Conservation (phyloP, 352 stramenopile genomes). For the Peronospora tabacina region DNA sequence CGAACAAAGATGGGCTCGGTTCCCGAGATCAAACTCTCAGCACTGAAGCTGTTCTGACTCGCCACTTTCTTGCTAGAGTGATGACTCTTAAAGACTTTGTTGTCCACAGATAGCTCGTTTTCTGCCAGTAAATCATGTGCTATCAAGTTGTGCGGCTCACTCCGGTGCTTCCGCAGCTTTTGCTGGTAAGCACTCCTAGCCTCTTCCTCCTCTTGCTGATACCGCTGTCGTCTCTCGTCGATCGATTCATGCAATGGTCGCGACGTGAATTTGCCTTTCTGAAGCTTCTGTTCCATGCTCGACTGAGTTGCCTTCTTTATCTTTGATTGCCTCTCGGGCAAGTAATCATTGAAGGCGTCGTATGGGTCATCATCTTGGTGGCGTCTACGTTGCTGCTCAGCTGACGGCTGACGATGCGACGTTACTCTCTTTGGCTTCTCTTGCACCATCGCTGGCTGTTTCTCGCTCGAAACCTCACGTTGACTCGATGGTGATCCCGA, state of each 20-base stretch:
- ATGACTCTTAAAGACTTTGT: slow-evolving; percentile 20
- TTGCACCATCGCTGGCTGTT: neutral
- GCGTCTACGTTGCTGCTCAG: slow-evolving; percentile 11
- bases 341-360: slow-evolving; percentile 71
- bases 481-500: slow-evolving; percentile 5
- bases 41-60: slow-evolving; percentile 16
- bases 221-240: slow-evolving; percentile 14
- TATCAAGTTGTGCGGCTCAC: slow-evolving; percentile 25
- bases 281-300: slow-evolving; percentile 28
- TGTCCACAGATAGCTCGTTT: slow-evolving; percentile 21
- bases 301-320: slow-evolving; percentile 33
- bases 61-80: slow-evolving; percentile 12
- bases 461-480: neutral
- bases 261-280: slow-evolving; percentile 39
- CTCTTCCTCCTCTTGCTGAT: slow-evolving; percentile 10
- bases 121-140: slow-evolving; percentile 16
- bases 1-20: slow-evolving; percentile 28
- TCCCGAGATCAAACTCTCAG: slow-evolving; percentile 43
- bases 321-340: slow-evolving; percentile 42
- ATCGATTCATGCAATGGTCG: slow-evolving; percentile 19
- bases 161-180: slow-evolving; percentile 27
- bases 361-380: slow-evolving; percentile 36
- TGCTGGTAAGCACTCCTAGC: slow-evolving; percentile 16
- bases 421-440: slow-evolving; percentile 5
- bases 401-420: slow-evolving; percentile 7